Evolutionary conservation across 768 basidiomycete genomes (phyloP).

Genomic region (Tephrocybe rancida): DNA sequence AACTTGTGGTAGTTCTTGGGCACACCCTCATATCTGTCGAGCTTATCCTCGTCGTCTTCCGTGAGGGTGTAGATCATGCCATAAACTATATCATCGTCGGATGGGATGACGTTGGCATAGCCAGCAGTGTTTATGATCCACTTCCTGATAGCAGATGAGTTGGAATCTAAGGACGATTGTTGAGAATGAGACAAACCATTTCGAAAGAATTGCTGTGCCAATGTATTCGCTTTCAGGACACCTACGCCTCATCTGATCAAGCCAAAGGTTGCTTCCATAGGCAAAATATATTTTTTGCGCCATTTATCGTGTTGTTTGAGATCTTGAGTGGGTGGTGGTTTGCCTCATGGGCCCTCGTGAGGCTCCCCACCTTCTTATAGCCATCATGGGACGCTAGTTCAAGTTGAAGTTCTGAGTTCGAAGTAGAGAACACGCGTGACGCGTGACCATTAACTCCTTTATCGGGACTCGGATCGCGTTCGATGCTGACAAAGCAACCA

Average conservation of each 20-base stretch:
- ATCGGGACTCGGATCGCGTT: neutral
- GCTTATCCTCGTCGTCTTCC: slow-evolving; percentile 37
- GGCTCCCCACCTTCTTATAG: too few species aligned
- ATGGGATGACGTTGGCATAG: slow-evolving; percentile 47
- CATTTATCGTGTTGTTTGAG: neutral
- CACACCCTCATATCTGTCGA: slow-evolving; percentile 47
- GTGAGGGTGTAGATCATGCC: slow-evolving; percentile 37
- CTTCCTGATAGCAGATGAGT: slow-evolving; percentile 33
- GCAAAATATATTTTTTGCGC: slow-evolving; percentile 40
- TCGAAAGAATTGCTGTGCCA: slow-evolving; percentile 38
- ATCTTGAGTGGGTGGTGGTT: neutral
- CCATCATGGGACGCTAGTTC: too few species aligned
- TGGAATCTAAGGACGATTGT: neutral
- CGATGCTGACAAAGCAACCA: slow-evolving; percentile 9
- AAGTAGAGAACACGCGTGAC: neutral
- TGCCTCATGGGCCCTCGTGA: too few species aligned
- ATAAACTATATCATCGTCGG: slow-evolving; percentile 33
- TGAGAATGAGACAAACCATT: slow-evolving; percentile 35
- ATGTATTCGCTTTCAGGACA: slow-evolving; percentile 45
- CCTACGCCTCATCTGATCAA: slow-evolving; percentile 48
- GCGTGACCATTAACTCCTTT: neutral
- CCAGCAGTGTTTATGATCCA: slow-evolving; percentile 49
- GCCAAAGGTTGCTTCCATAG: slow-evolving; percentile 55
- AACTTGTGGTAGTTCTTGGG: slow-evolving; percentile 39
- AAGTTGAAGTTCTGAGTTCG: too few species aligned